These are phyloP conservation scores for Kernera saxatilis DNA, from an alignment of 345 rosid species.

Conservation along the genomic window DNA sequence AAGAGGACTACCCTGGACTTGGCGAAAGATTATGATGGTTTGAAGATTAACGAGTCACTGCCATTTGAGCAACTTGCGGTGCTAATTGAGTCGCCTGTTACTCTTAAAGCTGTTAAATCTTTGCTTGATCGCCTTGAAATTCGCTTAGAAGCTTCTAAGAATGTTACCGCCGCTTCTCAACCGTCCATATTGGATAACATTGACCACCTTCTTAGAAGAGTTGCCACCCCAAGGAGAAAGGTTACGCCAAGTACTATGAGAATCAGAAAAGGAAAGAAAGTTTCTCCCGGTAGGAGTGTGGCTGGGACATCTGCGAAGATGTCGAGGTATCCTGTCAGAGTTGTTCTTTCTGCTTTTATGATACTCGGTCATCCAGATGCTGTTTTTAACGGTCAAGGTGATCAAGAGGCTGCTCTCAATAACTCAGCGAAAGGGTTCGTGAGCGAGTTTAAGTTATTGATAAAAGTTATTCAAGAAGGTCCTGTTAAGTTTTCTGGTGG, in stretches of 20 bases:
- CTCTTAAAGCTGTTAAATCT: constrained; percentile 54
- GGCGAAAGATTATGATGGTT: constrained; percentile 57
- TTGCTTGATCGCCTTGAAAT: constrained; percentile 78
- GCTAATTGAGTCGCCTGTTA: constrained; percentile 57
- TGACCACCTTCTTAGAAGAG: constrained; percentile 87
- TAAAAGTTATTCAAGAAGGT: constrained; percentile 67
- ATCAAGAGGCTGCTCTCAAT: constrained; percentile 69
- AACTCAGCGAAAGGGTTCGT: constrained; percentile 60
- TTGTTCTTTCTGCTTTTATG: constrained; percentile 93
- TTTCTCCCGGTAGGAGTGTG: constrained; percentile 33
- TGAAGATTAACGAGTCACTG: constrained; percentile 59
- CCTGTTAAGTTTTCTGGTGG: constrained; percentile 46
- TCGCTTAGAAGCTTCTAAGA: constrained; percentile 59
- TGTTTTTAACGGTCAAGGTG: constrained; percentile 87
- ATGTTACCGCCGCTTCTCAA: constrained; percentile 28
- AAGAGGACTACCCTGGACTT: constrained; percentile 68
- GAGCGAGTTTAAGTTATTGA: constrained; percentile 65
- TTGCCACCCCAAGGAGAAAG: constrained; percentile 62
- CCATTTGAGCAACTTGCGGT: constrained; percentile 86
- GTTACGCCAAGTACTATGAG: constrained; percentile 38
- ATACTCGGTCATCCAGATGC: constrained; percentile 96
- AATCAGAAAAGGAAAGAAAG: constrained; percentile 54
- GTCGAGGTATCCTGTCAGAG: constrained; percentile 83
- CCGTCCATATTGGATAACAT: constrained; percentile 51
- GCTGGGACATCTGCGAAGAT: constrained; percentile 36